Evolutionary conservation across 495 filamentous ascomycete species (phyloP), one percentile per base, ranked within the genome.

Genomic region (Penicillium daleae): DNA sequence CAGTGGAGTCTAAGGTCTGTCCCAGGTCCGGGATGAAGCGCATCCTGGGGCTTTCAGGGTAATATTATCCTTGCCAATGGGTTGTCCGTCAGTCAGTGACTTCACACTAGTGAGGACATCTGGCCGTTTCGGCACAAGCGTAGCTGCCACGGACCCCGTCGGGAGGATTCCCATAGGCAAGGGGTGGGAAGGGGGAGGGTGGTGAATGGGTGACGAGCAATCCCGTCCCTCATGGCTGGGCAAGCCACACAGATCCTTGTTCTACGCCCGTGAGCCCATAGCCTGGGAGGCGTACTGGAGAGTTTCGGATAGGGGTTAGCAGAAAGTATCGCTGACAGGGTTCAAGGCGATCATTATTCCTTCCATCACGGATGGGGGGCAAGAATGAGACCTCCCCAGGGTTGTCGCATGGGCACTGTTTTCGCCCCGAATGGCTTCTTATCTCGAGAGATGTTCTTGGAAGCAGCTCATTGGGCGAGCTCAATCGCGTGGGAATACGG

Each of bases 401-500:
- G 40, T 42, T 19, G 40, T 46, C 35, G 35, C 15, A 39, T 39
- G 35, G 35, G 35, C 12, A 17, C 35, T 32, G 15, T 19, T 21
- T 52, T 21, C 49, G 24, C 49, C 49, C 49, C 21, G 40, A 22
- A 54, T 54, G 51, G 21, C 32, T 32, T 54, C 58, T 62, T 64
- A 63, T 63, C 32, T 54, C 31, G 24, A 40, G 29, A 19, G 37
- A 33, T 42, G 39, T 21, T 21, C 19, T 37, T 31, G 42, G 19
- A n/a, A 22, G 24, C 19, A 6, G 31, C 26, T 59, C 48, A 68
- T 71, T 68, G 63, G 68, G 49, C 15, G 48, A 62, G 4, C 50
- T 29, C 60, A 66, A 68, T 71, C 68, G 44, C 42, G 42, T 60
- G 51, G 60, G 50, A 51, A 69, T 71, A 66, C 68, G 68, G 68